Evolutionary conservation across 2,329 filamentous ascomycete species (phyloP).

Genomic region (Botryotinia convoluta): DNA sequence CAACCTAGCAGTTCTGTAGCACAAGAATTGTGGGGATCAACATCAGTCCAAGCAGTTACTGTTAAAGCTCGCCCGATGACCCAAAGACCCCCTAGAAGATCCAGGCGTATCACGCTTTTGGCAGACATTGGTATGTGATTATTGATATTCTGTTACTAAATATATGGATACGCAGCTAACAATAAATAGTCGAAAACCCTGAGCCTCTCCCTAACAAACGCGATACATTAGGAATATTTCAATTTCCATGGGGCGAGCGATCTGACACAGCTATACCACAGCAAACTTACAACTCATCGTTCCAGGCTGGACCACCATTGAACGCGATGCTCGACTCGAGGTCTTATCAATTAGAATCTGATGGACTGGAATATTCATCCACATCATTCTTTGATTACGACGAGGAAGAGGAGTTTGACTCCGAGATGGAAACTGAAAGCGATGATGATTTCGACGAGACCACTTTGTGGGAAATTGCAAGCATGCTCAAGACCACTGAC

Average conservation of each 20-base stretch:
- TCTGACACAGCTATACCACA: constrained; percentile 52
- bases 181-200: constrained; percentile 52
- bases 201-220: constrained; percentile 56
- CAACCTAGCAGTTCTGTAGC: constrained; percentile 19
- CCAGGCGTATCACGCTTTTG: constrained; percentile 55
- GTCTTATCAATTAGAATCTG: constrained; percentile 31
- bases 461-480: constrained; percentile 63
- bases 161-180: not conserved
- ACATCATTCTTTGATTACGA: constrained; percentile 59
- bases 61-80: constrained; percentile 46
- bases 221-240: constrained; percentile 61
- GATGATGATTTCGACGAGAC: constrained; percentile 54
- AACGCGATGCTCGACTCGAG: constrained; percentile 32
- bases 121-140: constrained; percentile 52
- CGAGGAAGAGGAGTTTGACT: constrained; percentile 41
- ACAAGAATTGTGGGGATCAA: constrained; percentile 36
- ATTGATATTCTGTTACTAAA: not conserved
- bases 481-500: constrained; percentile 51
- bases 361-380: constrained; percentile 31
- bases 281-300: constrained; percentile 40
- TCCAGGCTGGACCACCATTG: constrained; percentile 26
- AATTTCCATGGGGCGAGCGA: constrained; percentile 64
- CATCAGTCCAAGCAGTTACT: constrained; percentile 30
- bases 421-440: constrained; percentile 39
- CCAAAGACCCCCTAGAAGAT: constrained; percentile 53